Conservation (phyloP, 2,329 filamentous ascomycete genomes). For the Didymella keratinophila region DNA sequence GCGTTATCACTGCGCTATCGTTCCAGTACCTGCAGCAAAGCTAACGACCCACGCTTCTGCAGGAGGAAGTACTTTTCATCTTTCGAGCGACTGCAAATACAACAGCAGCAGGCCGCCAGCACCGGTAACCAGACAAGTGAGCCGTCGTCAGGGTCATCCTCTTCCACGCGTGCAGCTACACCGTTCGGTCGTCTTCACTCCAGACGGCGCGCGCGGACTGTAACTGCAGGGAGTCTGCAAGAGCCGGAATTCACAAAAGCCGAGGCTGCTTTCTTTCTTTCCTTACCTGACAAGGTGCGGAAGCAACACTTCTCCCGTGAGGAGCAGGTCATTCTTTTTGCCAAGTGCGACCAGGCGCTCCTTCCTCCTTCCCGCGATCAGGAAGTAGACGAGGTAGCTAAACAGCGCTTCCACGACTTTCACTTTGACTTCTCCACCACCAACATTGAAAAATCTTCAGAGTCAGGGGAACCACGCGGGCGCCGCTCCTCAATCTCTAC, state of each 20-base stretch:
- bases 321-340: conserved; percentile 70
- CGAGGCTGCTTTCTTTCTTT: conserved; percentile 73
- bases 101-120: conserved; percentile 56
- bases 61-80: conserved; percentile 75
- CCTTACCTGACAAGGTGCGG: conserved; percentile 75
- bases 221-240: conserved; percentile 16
- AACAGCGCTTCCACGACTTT: conserved; percentile 46
- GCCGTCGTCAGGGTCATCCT: conserved; percentile 28
- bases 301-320: conserved; percentile 74
- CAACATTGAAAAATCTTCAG: conserved; percentile 8
- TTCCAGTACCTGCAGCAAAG: conserved; percentile 36
- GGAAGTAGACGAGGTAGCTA: conserved; percentile 25
- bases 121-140: conserved; percentile 29
- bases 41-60: conserved; percentile 34
- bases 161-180: conserved; percentile 34
- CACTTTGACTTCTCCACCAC: conserved; percentile 38
- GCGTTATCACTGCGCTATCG: conserved; percentile 25
- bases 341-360: conserved; percentile 32
- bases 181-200: conserved; percentile 15
- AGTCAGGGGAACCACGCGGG: conserved; percentile 28
- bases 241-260: conserved; percentile 56
- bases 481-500: conserved; percentile 30
- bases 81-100: conserved; percentile 73
- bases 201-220: conserved; percentile 10
- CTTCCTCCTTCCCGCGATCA: conserved; percentile 21